Evolutionary conservation across 1,284 basidiomycete genomes (phyloP).

Genomic region (Schizopora paradoxa): DNA sequence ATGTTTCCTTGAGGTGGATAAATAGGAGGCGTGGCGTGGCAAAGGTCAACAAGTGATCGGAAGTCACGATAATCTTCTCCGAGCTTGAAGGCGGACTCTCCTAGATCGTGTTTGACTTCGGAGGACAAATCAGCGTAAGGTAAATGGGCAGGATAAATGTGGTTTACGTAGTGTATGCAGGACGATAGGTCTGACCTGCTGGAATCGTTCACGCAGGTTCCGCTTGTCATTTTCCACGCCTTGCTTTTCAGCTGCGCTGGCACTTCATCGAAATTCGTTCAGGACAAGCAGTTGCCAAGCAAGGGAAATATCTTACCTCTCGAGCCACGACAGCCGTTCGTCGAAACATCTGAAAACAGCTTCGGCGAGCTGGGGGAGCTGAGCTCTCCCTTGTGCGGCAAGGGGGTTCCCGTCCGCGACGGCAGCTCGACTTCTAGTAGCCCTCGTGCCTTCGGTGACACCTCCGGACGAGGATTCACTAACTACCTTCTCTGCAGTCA

Average conservation of each 20-base stretch:
- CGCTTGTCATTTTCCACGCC: constrained; percentile 47
- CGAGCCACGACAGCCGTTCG: constrained; percentile 67
- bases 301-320: constrained; percentile 41
- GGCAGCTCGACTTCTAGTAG: constrained; percentile 18
- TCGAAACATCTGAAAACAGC: constrained; percentile 68
- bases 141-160: not conserved
- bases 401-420: constrained; percentile 18
- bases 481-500: constrained; percentile 47
- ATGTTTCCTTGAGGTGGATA: constrained; percentile 63
- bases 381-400: constrained; percentile 39
- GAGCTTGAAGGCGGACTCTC: constrained; percentile 68
- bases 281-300: not conserved
- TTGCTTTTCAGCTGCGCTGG: constrained; percentile 39
- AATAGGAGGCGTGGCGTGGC: constrained; percentile 55
- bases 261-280: constrained; percentile 27
- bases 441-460: too few species aligned
- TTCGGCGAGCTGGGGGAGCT: constrained; percentile 70
- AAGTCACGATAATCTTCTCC: constrained; percentile 87
- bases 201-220: constrained; percentile 61
- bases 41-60: constrained; percentile 75
- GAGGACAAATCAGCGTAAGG: constrained; percentile 3
- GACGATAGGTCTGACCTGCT: constrained; percentile 62
- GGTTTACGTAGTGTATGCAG: constrained; percentile 71
- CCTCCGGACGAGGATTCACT: constrained; percentile 35
- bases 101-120: constrained; percentile 62